Evolutionary conservation across 73 alveolate species (phyloP).

Genomic region (Paramecium biaurelia): DNA sequence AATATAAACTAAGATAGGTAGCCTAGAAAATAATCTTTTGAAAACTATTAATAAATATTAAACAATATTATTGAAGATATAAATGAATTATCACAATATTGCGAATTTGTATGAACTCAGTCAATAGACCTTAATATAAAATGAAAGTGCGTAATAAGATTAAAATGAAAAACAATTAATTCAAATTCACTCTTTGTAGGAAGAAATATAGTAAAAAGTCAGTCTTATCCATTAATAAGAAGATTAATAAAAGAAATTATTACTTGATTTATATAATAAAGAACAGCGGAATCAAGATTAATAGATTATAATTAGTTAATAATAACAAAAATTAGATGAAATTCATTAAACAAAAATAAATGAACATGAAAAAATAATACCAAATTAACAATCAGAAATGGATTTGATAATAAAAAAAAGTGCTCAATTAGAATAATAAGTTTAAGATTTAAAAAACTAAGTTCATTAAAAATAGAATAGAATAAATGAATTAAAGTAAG

Average conservation of each 20-base stretch:
- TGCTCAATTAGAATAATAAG: background rate
- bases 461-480: background rate
- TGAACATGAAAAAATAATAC: background rate
- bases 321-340: background rate
- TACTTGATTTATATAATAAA: background rate
- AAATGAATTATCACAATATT: background rate
- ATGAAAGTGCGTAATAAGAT: background rate
- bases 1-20: background rate
- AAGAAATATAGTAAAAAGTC: background rate
- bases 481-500: background rate
- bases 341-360: background rate
- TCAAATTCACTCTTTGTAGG: background rate
- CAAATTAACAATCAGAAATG: background rate
- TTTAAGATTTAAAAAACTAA: background rate
- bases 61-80: background rate
- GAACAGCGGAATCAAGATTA: background rate
- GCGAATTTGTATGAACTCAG: background rate
- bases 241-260: background rate
- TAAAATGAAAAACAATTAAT: background rate
- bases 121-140: background rate
- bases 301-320: background rate
- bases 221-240: background rate
- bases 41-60: background rate
- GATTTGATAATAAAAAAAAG: background rate
- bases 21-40: background rate